phyloP scores from a whole-genome alignment of 2,329 filamentous ascomycete species.

The Alternaria solani region DNA sequence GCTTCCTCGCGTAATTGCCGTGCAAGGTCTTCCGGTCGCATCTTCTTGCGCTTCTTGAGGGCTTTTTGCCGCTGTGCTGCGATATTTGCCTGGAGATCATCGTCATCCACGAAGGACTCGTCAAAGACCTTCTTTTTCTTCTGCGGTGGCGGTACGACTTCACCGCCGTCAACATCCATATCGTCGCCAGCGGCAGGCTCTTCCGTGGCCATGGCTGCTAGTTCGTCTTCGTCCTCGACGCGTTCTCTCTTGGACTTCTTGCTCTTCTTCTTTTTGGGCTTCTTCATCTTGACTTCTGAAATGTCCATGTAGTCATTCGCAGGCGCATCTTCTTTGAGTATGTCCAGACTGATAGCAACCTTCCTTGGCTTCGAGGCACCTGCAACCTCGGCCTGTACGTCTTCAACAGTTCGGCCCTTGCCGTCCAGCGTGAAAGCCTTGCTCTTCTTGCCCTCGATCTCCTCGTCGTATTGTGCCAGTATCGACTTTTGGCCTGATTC shows the following conservation, averaged over 20 bases:
- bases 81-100: constrained; percentile 87
- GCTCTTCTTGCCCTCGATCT: constrained; percentile 87
- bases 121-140: constrained; percentile 73
- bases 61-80: constrained; percentile 83
- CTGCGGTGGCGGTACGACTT: constrained; percentile 33
- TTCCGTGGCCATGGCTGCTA: constrained; percentile 53
- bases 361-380: constrained; percentile 66
- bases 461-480: constrained; percentile 92
- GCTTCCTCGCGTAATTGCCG: constrained; percentile 75
- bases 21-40: constrained; percentile 85
- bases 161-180: constrained; percentile 77
- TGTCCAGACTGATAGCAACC: constrained; percentile 79
- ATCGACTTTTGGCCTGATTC: constrained; percentile 72
- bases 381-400: constrained; percentile 66
- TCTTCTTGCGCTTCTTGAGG: constrained; percentile 90
- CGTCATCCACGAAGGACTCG: constrained; percentile 84
- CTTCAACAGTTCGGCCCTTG: constrained; percentile 70
- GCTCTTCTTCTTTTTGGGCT: constrained; percentile 44
- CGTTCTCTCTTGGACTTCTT: constrained; percentile 45
- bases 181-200: constrained; percentile 33
- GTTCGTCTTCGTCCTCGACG: constrained; percentile 66
- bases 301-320: constrained; percentile 88
- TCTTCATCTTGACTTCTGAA: constrained; percentile 90
- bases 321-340: constrained; percentile 69
- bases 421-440: constrained; percentile 89